Base-by-base conservation (phyloP, 192 early-diverging fungal species). In the Coemansia sp. region DNA sequence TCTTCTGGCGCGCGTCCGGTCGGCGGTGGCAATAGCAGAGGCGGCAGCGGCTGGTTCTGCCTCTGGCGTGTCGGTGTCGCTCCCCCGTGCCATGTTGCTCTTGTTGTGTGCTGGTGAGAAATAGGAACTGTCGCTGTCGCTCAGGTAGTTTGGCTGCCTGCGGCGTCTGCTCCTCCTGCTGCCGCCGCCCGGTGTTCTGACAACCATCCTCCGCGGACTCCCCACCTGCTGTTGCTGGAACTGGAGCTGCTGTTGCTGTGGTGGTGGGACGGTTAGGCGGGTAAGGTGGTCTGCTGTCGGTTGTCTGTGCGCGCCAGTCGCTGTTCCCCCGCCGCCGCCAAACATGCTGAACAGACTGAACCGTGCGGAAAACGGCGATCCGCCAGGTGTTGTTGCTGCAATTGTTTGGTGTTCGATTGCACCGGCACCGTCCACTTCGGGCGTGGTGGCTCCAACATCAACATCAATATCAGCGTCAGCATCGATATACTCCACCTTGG, bases 101-200 rank as follows among this genome's bases (percentile, higher is more conserved):
- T 41, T 50, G 14, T 62, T 41, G 6, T 55, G 46, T 43, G 65
- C 51, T 7, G 79, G 70, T 8, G 78, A 69, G 40, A 81, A 81
- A 32, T 81, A 81, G 19, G 69, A 72, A 67, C 73, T 75, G 64
- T 75, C 73, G 61, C 78, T 75, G 41, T 75, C 73, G 55, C 78
- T 81, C 4, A 81, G 67, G 32, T 81, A 75, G 49, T 81, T 81
- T 17, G 25, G 12, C 58, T 45, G 42, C n/a, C 19, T 50, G 25
- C 54, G 2, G 9, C 37, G 54, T 8, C 9, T 16, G 19, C 14
- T 55, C n/a, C 32, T 25, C 2, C 25, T 54, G 20, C 11, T 8
- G 8, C 19, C 6, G 19, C 20, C 19, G 0, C 48, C 59, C 5
- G 69, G 63, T 22, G 68, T 56, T 37, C 56, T 54, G 2, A 57